Evolutionary conservation across 768 basidiomycete species (phyloP).

Genomic region (Sporobolomyces roseus): DNA sequence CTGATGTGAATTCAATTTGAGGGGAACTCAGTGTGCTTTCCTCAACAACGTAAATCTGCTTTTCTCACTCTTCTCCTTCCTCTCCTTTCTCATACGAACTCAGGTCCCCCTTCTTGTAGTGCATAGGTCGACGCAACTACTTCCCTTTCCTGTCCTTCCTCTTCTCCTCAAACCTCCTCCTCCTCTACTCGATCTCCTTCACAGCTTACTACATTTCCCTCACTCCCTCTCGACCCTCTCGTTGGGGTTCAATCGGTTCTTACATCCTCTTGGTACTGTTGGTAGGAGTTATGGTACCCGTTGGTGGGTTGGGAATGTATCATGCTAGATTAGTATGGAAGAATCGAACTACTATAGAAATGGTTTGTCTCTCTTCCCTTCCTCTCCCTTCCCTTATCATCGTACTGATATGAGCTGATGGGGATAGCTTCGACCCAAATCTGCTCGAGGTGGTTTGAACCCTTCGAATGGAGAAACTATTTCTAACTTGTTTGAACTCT

Average conservation of each 20-base stretch:
- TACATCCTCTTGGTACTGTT: constrained; percentile 22
- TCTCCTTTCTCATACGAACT: background rate
- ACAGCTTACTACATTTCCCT: constrained; percentile 33
- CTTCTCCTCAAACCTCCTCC: constrained; percentile 59
- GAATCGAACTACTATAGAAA: constrained; percentile 44
- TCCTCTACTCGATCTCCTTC: constrained; percentile 33
- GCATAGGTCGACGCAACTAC: constrained; percentile 91
- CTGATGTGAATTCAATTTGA: no score
- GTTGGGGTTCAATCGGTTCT: constrained; percentile 37
- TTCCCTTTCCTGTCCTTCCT: constrained; percentile 85
- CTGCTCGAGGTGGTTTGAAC: constrained; percentile 5
- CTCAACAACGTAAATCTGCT: constrained; percentile 62
- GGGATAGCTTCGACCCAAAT: constrained; percentile 19
- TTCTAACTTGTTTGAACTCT: background rate
- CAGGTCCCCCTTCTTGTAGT: constrained; percentile 47
- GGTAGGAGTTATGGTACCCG: constrained; percentile 7
- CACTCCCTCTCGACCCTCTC: background rate
- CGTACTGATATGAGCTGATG: background rate
- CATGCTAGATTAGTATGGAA: constrained; percentile 36
- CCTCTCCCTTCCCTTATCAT: background rate
- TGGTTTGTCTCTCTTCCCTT: constrained; percentile 33
- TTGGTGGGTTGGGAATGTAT: constrained; percentile 36
- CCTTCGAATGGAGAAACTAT: background rate
- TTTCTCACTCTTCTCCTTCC: background rate
- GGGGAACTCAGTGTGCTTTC: constrained; percentile 49